Evolutionary conservation across 106 monocot species (phyloP), one percentile per base, ranked within the genome.

Genomic region (Apostasia shenzhenica): DNA sequence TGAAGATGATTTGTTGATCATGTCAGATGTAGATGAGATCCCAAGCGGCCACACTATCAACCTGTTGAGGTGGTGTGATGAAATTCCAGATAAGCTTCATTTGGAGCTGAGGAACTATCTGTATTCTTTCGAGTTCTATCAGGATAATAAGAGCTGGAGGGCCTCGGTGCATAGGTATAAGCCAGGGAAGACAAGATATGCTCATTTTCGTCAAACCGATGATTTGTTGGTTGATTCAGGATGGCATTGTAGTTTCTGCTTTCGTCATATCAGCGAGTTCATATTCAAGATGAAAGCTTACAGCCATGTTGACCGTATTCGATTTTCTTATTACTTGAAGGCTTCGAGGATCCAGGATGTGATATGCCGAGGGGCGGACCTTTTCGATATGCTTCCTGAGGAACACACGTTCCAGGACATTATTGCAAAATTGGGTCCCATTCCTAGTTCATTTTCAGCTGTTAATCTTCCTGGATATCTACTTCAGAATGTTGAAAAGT

Each of bases 241-340:
- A 3, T 93, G 93, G 93, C 93, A 94, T 48, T 90, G 94, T 60
- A 94, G 94, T 74, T 94, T 94, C 77, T 94, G 94, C 49, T 94
- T 94, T 62, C 80, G 83, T 13, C 14, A 66, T n/a, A 77, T 90
- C 6, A 74, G 54, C 1, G 87, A 90, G 43, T 94, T 94, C 66
- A 49, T 78, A 2, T 90, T 94, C 71, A 90, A 94, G 66, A 94
- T 94, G 94, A 87, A 77, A 58, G 87, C 90, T 0, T 94, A 94
- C 67, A 94, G 94, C 61, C 90, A 94, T 71, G 83, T 79, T 10
- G 94, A 94, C 44, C 69, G 94, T 3, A 69, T 94, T 3, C 82
- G 76, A 66, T 85, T 79, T 39, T 41, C 68, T 5, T 79, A 79
- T 44, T 73, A 68, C 72, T 74, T 84, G 68, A 78, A 77, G 47